Conservation (phyloP, 2,329 filamentous ascomycete species). For the Fusarium buxicola region DNA sequence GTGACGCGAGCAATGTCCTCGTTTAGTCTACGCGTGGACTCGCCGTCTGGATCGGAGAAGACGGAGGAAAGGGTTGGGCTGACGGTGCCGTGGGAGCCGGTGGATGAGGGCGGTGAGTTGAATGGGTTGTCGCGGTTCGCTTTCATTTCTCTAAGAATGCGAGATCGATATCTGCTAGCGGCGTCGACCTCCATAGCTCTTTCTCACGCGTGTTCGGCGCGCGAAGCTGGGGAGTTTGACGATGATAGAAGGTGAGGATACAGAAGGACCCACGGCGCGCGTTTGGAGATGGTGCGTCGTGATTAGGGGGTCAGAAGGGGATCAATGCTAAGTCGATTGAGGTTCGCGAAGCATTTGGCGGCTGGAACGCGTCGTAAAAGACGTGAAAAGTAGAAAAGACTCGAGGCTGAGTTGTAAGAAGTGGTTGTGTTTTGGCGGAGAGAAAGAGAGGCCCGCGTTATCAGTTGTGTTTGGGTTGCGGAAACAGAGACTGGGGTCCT, state of each 20-base stretch:
- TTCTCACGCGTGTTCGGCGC: constrained; percentile 41
- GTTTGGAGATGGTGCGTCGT: constrained; percentile 25
- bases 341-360: constrained; percentile 28
- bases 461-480: constrained; percentile 40
- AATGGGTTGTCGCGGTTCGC: constrained; percentile 66
- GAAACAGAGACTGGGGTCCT: constrained; percentile 28
- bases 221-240: constrained; percentile 36
- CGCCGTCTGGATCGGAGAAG: constrained; percentile 64
- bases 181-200: constrained; percentile 57
- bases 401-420: constrained; percentile 27
- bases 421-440: constrained; percentile 20
- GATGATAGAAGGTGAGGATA: constrained; percentile 35
- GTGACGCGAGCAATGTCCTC: constrained; percentile 61
- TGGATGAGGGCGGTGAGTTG: constrained; percentile 69
- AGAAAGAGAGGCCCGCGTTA: constrained; percentile 34
- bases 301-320: constrained; percentile 16
- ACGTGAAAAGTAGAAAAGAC: constrained; percentile 25
- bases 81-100: constrained; percentile 67
- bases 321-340: constrained; percentile 38
- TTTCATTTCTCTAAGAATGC: constrained; percentile 64
- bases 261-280: constrained; percentile 40
- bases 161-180: constrained; percentile 58
- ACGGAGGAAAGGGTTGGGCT: constrained; percentile 65
- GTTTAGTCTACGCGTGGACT: constrained; percentile 64
- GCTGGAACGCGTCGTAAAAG: constrained; percentile 26